A percentile compares a stretch with the other conserved stretches of the same genome.
Evolutionary conservation across 2,329 filamentous ascomycete species (phyloP).

Genomic region (Aureobasidium sp.): DNA sequence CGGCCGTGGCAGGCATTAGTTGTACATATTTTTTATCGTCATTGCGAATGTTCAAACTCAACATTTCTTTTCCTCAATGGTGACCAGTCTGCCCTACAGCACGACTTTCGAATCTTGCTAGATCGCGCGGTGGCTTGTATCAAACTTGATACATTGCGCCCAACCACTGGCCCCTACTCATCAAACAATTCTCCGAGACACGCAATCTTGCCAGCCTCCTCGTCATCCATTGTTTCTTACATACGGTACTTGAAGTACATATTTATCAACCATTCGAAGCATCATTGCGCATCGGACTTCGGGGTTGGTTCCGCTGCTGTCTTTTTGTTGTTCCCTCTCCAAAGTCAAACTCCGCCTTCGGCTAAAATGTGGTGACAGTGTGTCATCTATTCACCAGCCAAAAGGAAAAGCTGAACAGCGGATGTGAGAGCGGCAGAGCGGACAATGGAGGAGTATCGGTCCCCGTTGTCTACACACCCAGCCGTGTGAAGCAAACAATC

Average conservation of each 20-base stretch:
- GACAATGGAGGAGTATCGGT: background rate
- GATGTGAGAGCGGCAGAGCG: no score
- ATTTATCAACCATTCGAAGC: background rate
- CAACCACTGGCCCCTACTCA: background rate
- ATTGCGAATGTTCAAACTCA: background rate
- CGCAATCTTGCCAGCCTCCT: conserved; percentile 7
- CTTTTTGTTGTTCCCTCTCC: no score
- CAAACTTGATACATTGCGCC: background rate
- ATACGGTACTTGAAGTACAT: no score
- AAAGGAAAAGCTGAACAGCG: background rate
- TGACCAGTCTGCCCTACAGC: background rate
- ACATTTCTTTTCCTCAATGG: background rate
- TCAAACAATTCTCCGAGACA: conserved; percentile 7
- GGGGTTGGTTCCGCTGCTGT: background rate
- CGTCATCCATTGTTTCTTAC: conserved; percentile 1
- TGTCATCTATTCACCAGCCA: no score
- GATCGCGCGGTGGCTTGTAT: conserved; percentile 1
- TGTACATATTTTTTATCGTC: conserved; percentile 7
- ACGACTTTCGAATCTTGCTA: background rate
- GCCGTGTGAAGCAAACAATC: background rate
- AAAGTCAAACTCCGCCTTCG: no score
- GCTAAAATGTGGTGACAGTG: no score
- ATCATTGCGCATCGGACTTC: background rate
- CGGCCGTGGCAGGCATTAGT: background rate
- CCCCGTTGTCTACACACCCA: background rate